These are phyloP conservation scores for Dactylis glomerata DNA, from an alignment of 176 grass and related monocot species.

Conservation along the genomic window DNA sequence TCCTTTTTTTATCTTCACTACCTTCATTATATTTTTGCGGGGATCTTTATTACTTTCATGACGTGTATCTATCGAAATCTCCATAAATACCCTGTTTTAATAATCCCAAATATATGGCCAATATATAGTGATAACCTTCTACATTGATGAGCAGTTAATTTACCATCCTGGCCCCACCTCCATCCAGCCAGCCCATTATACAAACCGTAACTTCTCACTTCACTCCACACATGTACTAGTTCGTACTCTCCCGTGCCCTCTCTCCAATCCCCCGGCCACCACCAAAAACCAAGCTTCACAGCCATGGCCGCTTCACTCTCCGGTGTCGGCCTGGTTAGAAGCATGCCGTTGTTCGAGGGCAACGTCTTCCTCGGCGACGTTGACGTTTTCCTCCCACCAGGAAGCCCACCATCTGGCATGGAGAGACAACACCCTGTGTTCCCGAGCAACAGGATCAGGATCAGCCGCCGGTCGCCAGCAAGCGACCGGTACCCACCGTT, in stretches of 20 bases:
- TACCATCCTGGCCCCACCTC: too few relatives aligned
- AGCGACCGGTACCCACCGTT: conserved; percentile 56
- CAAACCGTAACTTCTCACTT: neutral
- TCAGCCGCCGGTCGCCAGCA: conserved; percentile 44
- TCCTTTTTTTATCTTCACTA: too few relatives aligned
- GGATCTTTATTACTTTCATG: too few relatives aligned
- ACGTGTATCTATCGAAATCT: too few relatives aligned
- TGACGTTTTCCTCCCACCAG: conserved; percentile 29
- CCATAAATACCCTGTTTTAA: too few relatives aligned
- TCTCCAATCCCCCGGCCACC: neutral
- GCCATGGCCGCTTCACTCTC: neutral
- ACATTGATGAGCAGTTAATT: too few relatives aligned
- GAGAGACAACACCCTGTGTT: neutral
- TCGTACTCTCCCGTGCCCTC: neutral
- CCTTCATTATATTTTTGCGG: too few relatives aligned
- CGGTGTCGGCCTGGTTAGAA: neutral
- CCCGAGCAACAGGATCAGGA: conserved; percentile 36
- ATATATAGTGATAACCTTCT: too few relatives aligned
- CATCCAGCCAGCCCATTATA: too few relatives aligned
- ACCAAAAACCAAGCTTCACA: neutral
- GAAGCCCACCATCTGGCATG: neutral
- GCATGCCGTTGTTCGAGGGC: conserved; percentile 40
- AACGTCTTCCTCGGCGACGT: conserved; percentile 35
- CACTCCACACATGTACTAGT: neutral
- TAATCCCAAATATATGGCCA: too few relatives aligned